Percentiles rank a stretch among this genome's conserved stretches.
These are phyloP conservation scores for Gracilaria caudata DNA, from an alignment of 23 red algal genomes.

Conservation along the genomic window DNA sequence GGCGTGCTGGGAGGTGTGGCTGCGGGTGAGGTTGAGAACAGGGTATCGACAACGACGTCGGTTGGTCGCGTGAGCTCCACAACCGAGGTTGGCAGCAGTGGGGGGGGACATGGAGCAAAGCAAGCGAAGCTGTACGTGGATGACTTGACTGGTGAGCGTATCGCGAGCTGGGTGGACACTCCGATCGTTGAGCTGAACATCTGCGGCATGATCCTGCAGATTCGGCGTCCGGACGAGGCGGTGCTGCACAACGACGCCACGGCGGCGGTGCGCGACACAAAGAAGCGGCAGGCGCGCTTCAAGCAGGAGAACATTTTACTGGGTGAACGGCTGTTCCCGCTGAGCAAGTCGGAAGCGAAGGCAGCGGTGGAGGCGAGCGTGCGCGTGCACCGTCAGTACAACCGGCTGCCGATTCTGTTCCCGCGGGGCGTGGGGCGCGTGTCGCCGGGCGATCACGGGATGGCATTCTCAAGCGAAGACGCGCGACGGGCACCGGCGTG, in stretches of 20 bases:
- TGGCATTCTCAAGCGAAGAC: conserved; percentile 14
- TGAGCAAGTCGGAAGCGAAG: conserved; percentile 41
- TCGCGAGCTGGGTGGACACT: conserved; percentile 43
- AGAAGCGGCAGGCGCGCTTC: conserved; percentile 35
- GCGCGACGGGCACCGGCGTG: conserved; percentile 29
- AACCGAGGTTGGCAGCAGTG: conserved; percentile 1
- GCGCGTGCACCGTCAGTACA: conserved; percentile 33
- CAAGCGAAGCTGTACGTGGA: conserved; percentile 17
- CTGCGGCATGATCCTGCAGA: conserved; percentile 61
- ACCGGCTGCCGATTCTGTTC: conserved; percentile 47
- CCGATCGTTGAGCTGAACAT: conserved; percentile 62
- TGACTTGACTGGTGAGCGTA: conserved; percentile 36
- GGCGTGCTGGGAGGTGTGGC: background rate
- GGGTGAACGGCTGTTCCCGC: conserved; percentile 44
- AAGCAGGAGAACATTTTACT: background rate
- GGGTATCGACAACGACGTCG: background rate
- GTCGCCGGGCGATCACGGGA: conserved; percentile 7
- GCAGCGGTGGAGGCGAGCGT: conserved; percentile 34
- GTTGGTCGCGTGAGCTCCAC: conserved; percentile 10
- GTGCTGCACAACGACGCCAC: conserved; percentile 42
- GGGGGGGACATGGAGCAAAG: background rate
- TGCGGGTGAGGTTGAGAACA: background rate
- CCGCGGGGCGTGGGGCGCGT: conserved; percentile 47
- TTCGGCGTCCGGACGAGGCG: conserved; percentile 42
- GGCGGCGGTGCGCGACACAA: conserved; percentile 41